These are phyloP conservation scores for Nemania abortiva DNA, from an alignment of 2,329 filamentous ascomycete species.

Conservation along the genomic window DNA sequence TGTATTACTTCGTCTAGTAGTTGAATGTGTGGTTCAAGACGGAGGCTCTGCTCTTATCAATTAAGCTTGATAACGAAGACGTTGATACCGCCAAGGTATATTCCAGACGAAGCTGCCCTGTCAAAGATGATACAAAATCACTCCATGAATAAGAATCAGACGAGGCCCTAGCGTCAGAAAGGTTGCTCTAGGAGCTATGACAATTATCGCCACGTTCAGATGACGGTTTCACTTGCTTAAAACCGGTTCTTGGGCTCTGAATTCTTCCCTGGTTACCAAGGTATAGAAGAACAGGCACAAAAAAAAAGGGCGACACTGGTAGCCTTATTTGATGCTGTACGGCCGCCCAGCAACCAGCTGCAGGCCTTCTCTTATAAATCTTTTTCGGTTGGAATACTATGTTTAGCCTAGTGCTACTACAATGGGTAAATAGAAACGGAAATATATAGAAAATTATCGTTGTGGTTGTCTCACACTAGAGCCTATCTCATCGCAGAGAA, in stretches of 20 bases:
- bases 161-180: neutral
- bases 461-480: neutral
- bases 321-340: neutral
- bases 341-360: neutral
- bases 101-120: neutral
- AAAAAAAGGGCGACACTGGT: neutral
- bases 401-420: neutral
- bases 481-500: neutral
- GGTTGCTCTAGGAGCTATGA: neutral
- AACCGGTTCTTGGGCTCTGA: neutral
- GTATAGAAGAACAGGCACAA: neutral
- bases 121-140: neutral
- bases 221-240: neutral
- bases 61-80: neutral
- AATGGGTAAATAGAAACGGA: neutral
- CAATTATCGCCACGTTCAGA: neutral
- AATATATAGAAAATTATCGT: neutral
- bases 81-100: neutral
- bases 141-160: neutral
- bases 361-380: no score
- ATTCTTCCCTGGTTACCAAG: neutral
- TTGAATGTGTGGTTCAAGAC: neutral
- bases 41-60: neutral
- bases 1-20: neutral
- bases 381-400: neutral